A percentile compares a stretch with the other conserved stretches of the same genome.
These are phyloP conservation scores for Saccharomycopsis capsularis DNA, from an alignment of 805 yeast species.

Conservation along the genomic window DNA sequence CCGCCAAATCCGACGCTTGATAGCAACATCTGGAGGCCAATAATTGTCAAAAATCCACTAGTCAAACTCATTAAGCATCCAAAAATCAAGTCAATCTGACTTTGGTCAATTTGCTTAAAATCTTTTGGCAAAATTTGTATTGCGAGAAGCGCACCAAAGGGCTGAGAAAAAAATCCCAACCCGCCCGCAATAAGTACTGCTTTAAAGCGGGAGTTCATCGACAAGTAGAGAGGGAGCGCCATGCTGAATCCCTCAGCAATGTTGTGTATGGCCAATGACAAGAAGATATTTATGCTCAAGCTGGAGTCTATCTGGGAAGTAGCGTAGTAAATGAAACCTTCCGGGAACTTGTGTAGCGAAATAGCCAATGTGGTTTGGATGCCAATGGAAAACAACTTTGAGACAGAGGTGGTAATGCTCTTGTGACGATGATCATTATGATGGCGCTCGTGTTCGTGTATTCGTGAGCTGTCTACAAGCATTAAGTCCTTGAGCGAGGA, in stretches of 20 bases:
- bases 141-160: slow-evolving; percentile 79
- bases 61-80: slow-evolving; percentile 67
- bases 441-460: slow-evolving; percentile 29
- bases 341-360: slow-evolving; percentile 87
- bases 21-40: slow-evolving; percentile 80
- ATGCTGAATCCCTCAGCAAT: slow-evolving; percentile 91
- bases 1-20: slow-evolving; percentile 79
- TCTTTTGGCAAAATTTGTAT: slow-evolving; percentile 39
- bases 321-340: slow-evolving; percentile 84
- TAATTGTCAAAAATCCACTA: slow-evolving; percentile 76
- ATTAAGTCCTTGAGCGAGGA: slow-evolving; percentile 17
- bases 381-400: slow-evolving; percentile 79
- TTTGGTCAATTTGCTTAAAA: slow-evolving; percentile 31
- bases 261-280: slow-evolving; percentile 83
- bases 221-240: slow-evolving; percentile 83
- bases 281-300: slow-evolving; percentile 72
- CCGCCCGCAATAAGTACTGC: slow-evolving; percentile 62
- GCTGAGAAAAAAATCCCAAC: slow-evolving; percentile 82
- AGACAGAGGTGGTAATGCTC: slow-evolving; percentile 66
- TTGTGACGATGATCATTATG: slow-evolving; percentile 58
- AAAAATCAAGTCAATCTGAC: slow-evolving; percentile 38
- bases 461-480: slow-evolving; percentile 18
- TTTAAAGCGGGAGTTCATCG: slow-evolving; percentile 51
- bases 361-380: slow-evolving; percentile 85
- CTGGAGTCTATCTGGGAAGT: slow-evolving; percentile 57